Conservation (phyloP, 1,284 basidiomycete genomes). For the Trametes polyzona region DNA sequence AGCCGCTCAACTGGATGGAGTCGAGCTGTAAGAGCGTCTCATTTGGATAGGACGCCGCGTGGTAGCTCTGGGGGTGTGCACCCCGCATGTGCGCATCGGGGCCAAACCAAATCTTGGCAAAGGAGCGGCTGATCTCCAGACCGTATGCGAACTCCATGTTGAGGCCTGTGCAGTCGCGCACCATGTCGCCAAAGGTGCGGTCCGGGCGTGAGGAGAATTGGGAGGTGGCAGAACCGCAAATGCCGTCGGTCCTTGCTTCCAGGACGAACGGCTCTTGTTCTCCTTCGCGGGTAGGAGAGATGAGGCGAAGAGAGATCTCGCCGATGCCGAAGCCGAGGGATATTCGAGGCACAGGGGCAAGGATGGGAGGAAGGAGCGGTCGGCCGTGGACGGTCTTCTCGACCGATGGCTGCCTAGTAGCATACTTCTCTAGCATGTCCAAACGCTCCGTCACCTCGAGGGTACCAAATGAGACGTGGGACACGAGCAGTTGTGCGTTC, state of each 20-base stretch:
- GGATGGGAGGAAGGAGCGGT: conserved; percentile 35
- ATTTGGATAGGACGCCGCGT: conserved; percentile 26
- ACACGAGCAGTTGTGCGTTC: conserved; percentile 59
- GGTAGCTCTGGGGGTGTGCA: conserved; percentile 16
- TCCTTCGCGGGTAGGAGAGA: conserved; percentile 44
- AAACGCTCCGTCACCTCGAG: conserved; percentile 56
- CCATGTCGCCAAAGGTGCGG: conserved; percentile 19
- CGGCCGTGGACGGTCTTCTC: conserved; percentile 25
- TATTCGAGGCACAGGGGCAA: conserved; percentile 56
- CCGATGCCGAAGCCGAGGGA: conserved; percentile 52
- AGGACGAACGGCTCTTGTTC: conserved; percentile 49
- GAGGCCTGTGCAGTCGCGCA: conserved; percentile 29
- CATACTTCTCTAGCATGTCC: conserved; percentile 52
- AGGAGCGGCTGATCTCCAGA: conserved; percentile 29
- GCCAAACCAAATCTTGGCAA: conserved; percentile 32
- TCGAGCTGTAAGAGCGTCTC: conserved; percentile 60
- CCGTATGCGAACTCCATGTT: conserved; percentile 30
- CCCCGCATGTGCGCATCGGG: conserved; percentile 20
- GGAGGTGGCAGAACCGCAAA: conserved; percentile 27
- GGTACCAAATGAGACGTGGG: conserved; percentile 49
- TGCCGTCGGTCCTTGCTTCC: conserved; percentile 40
- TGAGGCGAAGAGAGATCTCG: conserved; percentile 49
- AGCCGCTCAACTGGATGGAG: conserved; percentile 50
- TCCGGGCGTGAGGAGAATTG: conserved; percentile 31
- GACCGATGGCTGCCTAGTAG: conserved; percentile 29